Base-by-base conservation (phyloP, 2,329 filamentous ascomycete species). In the Lachnellula subtilissima region DNA sequence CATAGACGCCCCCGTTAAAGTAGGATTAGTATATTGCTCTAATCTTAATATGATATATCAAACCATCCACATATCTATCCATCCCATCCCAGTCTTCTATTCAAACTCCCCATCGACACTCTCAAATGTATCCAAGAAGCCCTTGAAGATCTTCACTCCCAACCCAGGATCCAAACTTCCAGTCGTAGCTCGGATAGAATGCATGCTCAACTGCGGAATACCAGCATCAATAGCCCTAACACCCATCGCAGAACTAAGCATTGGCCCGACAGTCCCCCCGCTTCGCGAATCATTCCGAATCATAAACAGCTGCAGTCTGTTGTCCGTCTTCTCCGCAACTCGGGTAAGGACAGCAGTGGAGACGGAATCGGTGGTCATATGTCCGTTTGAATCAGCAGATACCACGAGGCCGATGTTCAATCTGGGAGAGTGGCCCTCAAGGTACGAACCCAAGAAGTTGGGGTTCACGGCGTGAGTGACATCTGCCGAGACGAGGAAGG, bases 381-480 rank as follows among this genome's bases (percentile, higher is more conserved):
- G 91, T 4, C 91, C 94, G 68, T 97, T 97, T 51, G 85, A 84
- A 73, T 97, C 93, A 22, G 85, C 84, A 47, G 84, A 86, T 40
- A 99, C 80, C 15, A 86, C 83, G 35, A 97, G 81, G 37, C 94
- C 94, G 35, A 94, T 84, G 71, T 99, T 99, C 53, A 99, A 82
- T 56, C 89, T 83, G 1, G 94, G 93, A 2, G 89, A 80, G 74
- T 99, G 94, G 65, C 89, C 87, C 55, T 89, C 82, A 17, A 97
- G 85, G 74, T 97, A 97, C 28, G 82, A 84, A 61, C 80, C 80
- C 0, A 91, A 76, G 77, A 97, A 99, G 76, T 97, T 97, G 56
- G 94, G 94, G 75, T 97, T 93, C 8, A 92, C 88, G 42, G 93
- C 91, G 73, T 97, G 94, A 5, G 87, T 94, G 55, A 99, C 94